Evolutionary conservation across 2,329 filamentous ascomycete genomes (phyloP).

Genomic region (Macrophomina tecta): DNA sequence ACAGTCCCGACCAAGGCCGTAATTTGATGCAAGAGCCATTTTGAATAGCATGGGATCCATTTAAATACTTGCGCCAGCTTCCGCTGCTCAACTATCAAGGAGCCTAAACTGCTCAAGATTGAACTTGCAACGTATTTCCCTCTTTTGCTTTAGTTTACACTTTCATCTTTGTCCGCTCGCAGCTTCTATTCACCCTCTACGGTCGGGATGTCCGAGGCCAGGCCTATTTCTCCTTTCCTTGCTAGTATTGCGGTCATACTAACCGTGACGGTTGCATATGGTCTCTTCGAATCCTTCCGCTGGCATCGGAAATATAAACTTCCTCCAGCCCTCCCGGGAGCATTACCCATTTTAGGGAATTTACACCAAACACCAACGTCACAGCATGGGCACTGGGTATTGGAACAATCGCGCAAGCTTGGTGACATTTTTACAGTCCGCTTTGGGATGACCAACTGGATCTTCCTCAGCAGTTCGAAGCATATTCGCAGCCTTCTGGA

Average conservation of each 20-base stretch:
- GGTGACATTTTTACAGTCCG: conserved; percentile 9
- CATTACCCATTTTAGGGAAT: conserved; percentile 21
- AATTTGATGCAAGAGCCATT: too few relatives aligned
- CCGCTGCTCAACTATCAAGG: too few relatives aligned
- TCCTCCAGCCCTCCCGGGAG: not conserved
- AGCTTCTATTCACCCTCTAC: too few relatives aligned
- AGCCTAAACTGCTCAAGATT: too few relatives aligned
- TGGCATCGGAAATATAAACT: conserved; percentile 6
- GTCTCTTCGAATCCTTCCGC: not conserved
- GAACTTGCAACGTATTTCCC: too few relatives aligned
- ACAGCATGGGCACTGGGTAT: conserved; percentile 18
- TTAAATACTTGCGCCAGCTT: too few relatives aligned
- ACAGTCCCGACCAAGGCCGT: too few relatives aligned
- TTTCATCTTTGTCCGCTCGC: too few relatives aligned
- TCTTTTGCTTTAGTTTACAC: too few relatives aligned
- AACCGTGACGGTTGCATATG: not conserved
- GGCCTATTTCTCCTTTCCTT: not conserved
- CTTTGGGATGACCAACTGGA: conserved; percentile 27
- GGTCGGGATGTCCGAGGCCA: not conserved
- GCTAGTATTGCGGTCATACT: not conserved
- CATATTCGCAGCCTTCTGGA: conserved; percentile 32
- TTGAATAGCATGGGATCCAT: too few relatives aligned
- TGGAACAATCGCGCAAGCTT: not conserved
- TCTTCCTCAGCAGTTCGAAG: conserved; percentile 34
- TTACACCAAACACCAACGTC: not conserved